Conservation (phyloP, 164 flowering plant genomes). For the Macadamia integrifolia region DNA sequence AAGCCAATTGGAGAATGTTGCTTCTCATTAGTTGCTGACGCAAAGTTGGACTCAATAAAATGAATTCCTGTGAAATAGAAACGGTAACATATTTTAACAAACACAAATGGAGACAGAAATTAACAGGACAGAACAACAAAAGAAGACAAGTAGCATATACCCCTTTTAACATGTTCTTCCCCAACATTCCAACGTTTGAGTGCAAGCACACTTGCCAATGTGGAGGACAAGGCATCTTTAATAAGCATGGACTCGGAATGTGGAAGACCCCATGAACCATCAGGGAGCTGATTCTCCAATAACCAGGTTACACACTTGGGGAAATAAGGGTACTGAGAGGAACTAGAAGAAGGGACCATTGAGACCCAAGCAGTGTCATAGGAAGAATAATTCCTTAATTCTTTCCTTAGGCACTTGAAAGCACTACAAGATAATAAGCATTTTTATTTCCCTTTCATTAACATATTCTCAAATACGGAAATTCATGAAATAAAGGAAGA, state of each 20-base stretch:
- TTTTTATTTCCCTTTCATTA: background rate
- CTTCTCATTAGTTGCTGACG: slow-evolving; percentile 38
- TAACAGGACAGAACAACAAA: background rate
- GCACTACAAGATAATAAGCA: slow-evolving; percentile 17
- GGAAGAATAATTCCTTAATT: slow-evolving; percentile 59
- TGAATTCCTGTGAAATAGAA: slow-evolving; percentile 38
- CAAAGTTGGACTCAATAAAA: slow-evolving; percentile 56
- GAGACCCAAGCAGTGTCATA: slow-evolving; percentile 99
- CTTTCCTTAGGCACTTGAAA: slow-evolving; percentile 40
- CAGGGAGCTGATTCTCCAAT: slow-evolving; percentile 57
- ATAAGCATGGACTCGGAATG: slow-evolving; percentile 33
- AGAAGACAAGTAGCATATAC: slow-evolving; percentile 20
- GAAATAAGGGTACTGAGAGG: slow-evolving; percentile 47
- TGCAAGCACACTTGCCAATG: slow-evolving; percentile 81
- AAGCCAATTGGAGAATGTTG: slow-evolving; percentile 73
- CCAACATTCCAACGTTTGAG: slow-evolving; percentile 73
- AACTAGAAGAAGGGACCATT: slow-evolving; percentile 70
- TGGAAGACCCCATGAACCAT: slow-evolving; percentile 85
- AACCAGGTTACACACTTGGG: slow-evolving; percentile 73
- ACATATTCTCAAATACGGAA: background rate
- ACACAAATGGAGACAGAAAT: background rate
- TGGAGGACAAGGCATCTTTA: slow-evolving; percentile 65
- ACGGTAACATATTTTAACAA: background rate
- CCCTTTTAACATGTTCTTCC: slow-evolving; percentile 54
- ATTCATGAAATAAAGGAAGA: background rate